Conservation (phyloP, 768 basidiomycete species). For the Vararia minispora region DNA sequence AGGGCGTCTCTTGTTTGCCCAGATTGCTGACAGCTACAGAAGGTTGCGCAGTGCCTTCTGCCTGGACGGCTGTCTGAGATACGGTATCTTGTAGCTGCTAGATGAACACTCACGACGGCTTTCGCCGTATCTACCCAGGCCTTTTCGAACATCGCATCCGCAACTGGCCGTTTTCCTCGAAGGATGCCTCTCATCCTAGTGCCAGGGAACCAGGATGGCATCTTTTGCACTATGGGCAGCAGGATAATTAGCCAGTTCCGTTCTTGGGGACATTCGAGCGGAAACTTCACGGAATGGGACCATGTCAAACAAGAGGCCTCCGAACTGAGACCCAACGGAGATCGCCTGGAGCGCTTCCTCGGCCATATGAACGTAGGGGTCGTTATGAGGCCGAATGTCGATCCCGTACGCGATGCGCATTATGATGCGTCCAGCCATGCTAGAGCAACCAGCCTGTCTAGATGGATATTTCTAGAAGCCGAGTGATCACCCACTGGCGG, state of each 20-base stretch:
- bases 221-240: constrained; percentile 10
- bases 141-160: constrained; percentile 16
- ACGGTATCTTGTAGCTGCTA: background rate
- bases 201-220: constrained; percentile 19
- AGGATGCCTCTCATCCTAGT: constrained; percentile 15
- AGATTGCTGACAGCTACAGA: constrained; percentile 8
- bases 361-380: constrained; percentile 12
- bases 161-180: constrained; percentile 14
- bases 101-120: too few relatives aligned
- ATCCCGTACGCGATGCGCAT: constrained; percentile 16
- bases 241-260: constrained; percentile 1
- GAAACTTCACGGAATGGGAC: constrained; percentile 12
- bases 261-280: constrained; percentile 9
- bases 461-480: too few relatives aligned
- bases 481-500: constrained; percentile 25
- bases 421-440: constrained; percentile 11
- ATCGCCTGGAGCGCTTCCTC: constrained; percentile 11
- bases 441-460: too few relatives aligned
- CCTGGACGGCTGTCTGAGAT: background rate
- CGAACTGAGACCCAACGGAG: constrained; percentile 17
- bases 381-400: constrained; percentile 10
- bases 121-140: constrained; percentile 15
- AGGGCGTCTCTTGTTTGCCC: constrained; percentile 3
- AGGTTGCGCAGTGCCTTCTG: constrained; percentile 3
- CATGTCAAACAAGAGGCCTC: constrained; percentile 9